Conservation (phyloP, 768 basidiomycete species). For the Psilocybe tampanensis region DNA sequence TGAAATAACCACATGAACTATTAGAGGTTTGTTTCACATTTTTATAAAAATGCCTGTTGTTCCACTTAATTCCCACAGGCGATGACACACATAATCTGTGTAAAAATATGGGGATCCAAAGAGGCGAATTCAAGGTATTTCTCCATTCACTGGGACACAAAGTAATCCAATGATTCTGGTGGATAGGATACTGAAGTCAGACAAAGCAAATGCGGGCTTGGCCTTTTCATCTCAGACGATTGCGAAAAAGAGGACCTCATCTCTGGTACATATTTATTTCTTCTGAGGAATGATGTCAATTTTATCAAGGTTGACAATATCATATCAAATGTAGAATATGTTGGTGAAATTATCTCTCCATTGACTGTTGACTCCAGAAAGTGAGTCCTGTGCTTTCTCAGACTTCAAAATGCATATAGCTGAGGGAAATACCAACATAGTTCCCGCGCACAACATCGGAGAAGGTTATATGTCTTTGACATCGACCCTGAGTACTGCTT, state of each 20-base stretch:
- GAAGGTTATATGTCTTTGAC: conserved; percentile 64
- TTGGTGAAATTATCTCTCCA: conserved; percentile 62
- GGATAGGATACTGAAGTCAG: conserved; percentile 48
- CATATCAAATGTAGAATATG: conserved; percentile 57
- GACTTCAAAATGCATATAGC: too few species aligned
- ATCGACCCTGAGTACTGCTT: conserved; percentile 48
- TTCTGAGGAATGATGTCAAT: too few species aligned
- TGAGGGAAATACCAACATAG: too few species aligned
- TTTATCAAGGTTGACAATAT: too few species aligned
- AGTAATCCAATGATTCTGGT: too few species aligned
- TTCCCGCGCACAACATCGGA: conserved; percentile 44
- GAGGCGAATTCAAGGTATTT: conserved; percentile 40
- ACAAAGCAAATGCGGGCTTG: conserved; percentile 52
- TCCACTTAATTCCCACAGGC: too few species aligned
- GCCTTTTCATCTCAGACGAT: conserved; percentile 51
- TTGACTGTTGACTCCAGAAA: conserved; percentile 51
- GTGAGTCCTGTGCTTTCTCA: too few species aligned
- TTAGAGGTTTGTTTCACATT: too few species aligned
- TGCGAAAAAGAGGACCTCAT: conserved; percentile 50
- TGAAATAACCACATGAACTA: too few species aligned
- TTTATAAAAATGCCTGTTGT: too few species aligned
- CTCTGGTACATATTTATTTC: conserved; percentile 37
- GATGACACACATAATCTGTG: conserved; percentile 35
- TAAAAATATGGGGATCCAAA: conserved; percentile 52
- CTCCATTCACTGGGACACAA: too few species aligned